These are phyloP conservation scores for Pichia sorboxylosa DNA, from an alignment of 1,139 yeast genomes.

Conservation along the genomic window DNA sequence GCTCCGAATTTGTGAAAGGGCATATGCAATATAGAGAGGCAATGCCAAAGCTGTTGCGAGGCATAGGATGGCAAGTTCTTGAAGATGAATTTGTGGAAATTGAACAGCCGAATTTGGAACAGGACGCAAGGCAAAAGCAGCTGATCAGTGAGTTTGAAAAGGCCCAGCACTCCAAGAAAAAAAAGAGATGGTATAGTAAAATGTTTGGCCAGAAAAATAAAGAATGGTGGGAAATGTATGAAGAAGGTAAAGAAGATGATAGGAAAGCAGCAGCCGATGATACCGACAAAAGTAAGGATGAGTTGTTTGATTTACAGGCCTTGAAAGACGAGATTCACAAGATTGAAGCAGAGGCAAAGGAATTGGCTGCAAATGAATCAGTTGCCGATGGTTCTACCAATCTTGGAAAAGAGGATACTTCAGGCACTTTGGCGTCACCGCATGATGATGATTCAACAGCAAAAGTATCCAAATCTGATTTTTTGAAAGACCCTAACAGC, in stretches of 20 bases:
- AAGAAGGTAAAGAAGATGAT: slow-evolving; percentile 25
- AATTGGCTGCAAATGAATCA: too few relatives aligned
- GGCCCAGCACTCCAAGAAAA: slow-evolving; percentile 49
- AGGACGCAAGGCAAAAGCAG: slow-evolving; percentile 69
- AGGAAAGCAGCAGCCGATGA: slow-evolving; percentile 7
- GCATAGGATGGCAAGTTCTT: slow-evolving; percentile 68
- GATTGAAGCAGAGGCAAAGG: slow-evolving; percentile 28
- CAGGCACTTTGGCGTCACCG: too few relatives aligned
- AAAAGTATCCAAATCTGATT: too few relatives aligned
- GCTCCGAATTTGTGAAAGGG: slow-evolving; percentile 80
- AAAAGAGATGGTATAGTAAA: slow-evolving; percentile 39
- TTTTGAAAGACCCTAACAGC: too few relatives aligned
- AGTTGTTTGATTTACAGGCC: slow-evolving; percentile 37
- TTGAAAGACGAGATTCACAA: slow-evolving; percentile 35
- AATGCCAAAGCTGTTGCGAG: slow-evolving; percentile 67
- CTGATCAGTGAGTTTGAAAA: slow-evolving; percentile 76
- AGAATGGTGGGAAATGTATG: slow-evolving; percentile 81
- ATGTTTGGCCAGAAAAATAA: slow-evolving; percentile 71
- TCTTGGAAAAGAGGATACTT: too few relatives aligned
- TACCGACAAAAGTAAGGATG: neutral
- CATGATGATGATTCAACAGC: too few relatives aligned
- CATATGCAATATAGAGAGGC: slow-evolving; percentile 95
- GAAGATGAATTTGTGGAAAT: slow-evolving; percentile 91
- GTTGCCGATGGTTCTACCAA: too few relatives aligned
- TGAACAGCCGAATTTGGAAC: slow-evolving; percentile 91